Evolutionary conservation across 179 eudicot species (phyloP).

Genomic region (Spergularia azorica): DNA sequence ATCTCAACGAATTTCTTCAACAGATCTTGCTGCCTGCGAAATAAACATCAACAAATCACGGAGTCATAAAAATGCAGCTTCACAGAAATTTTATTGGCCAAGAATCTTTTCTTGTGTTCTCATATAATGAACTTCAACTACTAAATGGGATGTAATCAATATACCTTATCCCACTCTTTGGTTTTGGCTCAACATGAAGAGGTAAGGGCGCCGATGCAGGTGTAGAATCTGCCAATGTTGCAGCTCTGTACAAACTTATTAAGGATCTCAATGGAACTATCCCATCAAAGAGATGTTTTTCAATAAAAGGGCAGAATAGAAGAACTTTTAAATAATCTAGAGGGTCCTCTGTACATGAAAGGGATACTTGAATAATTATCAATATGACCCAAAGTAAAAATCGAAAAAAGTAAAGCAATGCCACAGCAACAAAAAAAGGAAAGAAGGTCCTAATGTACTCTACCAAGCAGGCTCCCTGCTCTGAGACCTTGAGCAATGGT

Average conservation of each 20-base stretch:
- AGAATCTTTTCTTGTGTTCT: background rate
- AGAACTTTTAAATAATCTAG: background rate
- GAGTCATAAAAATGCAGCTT: background rate
- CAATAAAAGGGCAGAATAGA: background rate
- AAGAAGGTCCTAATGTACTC: too few relatives aligned
- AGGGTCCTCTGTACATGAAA: background rate
- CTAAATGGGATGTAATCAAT: background rate
- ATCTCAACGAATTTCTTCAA: conserved; percentile 79
- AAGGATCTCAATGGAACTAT: conserved; percentile 32
- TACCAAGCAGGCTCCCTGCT: too few relatives aligned
- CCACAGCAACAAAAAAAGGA: too few relatives aligned
- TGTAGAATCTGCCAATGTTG: conserved; percentile 72
- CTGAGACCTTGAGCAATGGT: too few relatives aligned
- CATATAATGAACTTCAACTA: background rate
- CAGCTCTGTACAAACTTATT: conserved; percentile 72
- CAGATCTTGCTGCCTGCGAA: conserved; percentile 80
- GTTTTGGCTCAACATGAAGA: conserved; percentile 89
- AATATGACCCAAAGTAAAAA: too few relatives aligned
- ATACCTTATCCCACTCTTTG: conserved; percentile 94
- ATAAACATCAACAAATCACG: background rate
- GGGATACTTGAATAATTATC: background rate
- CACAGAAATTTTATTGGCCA: background rate
- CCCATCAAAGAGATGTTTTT: background rate
- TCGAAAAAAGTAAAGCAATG: too few relatives aligned
- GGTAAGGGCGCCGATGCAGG: conserved; percentile 75